Evolutionary conservation across 768 basidiomycete genomes (phyloP), one percentile per base, ranked within the genome.

Genomic region (Amanita molliuscula): DNA sequence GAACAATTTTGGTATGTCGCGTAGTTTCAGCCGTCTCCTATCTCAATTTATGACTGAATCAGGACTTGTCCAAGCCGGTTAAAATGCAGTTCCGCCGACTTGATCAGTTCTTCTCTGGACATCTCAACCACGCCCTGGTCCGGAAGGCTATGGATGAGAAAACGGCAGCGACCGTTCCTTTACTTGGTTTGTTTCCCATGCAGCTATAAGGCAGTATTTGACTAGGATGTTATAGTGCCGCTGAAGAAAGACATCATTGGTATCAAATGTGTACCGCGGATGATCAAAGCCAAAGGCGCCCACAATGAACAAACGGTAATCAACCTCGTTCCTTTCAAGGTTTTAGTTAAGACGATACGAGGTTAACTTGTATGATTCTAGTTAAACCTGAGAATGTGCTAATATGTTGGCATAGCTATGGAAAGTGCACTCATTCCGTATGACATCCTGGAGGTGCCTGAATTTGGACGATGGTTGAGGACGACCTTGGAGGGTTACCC

Each of bases 341-440:
- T 65, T 6, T 59, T 71, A 31, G 59, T 63, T 5, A 70, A 69
- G 57, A 73, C 68, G 9, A 68, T 74, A 15, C 62, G 67, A 52
- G 64, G 74, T 74, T 50, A 25, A 42, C 56, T 61, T n/a, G 23
- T 29, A 18, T 20, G 20, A 25, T 43, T 29, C 29, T 36, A 25
- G 26, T 3, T 47, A 13, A 31, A 31, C 11, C 31, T 31, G n/a
- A 18, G 37, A 23, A 38, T 29, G 21, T 26, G 7, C 11, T 44
- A 1, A 43, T 42, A 9, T 10, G 23, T 9, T n/a, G 38, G 56
- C 20, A 59, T 28, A 13, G 76, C 61, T 3, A 71, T 78, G 67
- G 75, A 78, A 51, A 66, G 63, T 43, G 72, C 70, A 21, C 71
- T 75, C 26, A 58, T 69, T 4, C 68, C 68, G 3, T 77, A 75